Percentiles rank a stretch among this genome's conserved stretches.
phyloP scores from a whole-genome alignment of 2,329 filamentous ascomycete genomes.

The Phialemoniopsis sp. region DNA sequence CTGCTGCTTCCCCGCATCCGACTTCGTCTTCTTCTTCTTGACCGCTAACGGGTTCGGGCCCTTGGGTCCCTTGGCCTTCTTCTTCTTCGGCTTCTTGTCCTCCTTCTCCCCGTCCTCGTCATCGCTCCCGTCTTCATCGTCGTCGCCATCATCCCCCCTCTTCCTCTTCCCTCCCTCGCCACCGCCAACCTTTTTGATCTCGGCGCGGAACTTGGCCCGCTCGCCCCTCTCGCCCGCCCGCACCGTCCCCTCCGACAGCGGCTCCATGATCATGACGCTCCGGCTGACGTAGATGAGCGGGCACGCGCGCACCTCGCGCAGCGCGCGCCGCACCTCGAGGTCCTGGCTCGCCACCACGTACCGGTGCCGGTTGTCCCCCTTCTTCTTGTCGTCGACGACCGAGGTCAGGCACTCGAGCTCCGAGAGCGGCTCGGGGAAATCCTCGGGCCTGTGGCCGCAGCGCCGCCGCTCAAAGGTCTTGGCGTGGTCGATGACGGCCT shows the following conservation, averaged over 20 bases:
- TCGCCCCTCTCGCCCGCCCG: constrained; percentile 65
- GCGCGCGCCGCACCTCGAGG: constrained; percentile 53
- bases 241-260: constrained; percentile 61
- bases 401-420: constrained; percentile 66
- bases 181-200: constrained; percentile 49
- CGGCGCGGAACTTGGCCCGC: constrained; percentile 68
- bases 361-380: constrained; percentile 68
- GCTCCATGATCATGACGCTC: constrained; percentile 73
- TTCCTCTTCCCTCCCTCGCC: constrained; percentile 47
- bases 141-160: constrained; percentile 22
- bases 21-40: constrained; percentile 27
- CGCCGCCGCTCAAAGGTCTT: constrained; percentile 70
- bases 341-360: constrained; percentile 78
- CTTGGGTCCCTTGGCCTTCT: constrained; percentile 22
- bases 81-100: constrained; percentile 20
- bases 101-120: constrained; percentile 24
- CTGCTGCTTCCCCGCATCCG: not conserved
- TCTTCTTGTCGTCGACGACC: constrained; percentile 68
- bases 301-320: constrained; percentile 67
- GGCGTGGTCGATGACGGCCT: constrained; percentile 65
- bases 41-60: constrained; percentile 25
- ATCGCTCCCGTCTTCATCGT: constrained; percentile 33
- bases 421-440: constrained; percentile 66
- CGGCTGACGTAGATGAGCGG: constrained; percentile 71
- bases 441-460: constrained; percentile 72